A percentile compares a stretch with the other conserved stretches of the same genome.
Evolutionary conservation across 177 flowering plant species (phyloP).

Genomic region (Telopea speciosissima): DNA sequence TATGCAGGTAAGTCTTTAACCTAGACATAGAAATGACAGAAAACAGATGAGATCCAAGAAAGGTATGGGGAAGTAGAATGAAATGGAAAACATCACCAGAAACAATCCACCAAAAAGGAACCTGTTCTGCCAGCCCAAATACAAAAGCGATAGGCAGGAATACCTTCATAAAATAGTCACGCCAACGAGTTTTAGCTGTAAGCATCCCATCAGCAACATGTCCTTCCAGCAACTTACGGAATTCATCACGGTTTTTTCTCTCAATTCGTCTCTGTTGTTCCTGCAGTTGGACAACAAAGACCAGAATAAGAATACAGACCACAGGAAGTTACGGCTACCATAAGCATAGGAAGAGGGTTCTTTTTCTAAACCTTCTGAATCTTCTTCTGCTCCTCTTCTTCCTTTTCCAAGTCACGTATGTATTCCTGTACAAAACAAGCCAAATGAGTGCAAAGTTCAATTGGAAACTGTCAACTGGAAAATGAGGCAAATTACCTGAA

Average conservation of each 20-base stretch:
- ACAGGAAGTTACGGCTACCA: background rate
- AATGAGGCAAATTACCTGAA: conserved; percentile 43
- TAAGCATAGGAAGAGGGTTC: background rate
- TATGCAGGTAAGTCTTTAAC: conserved; percentile 75
- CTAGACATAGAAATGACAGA: conserved; percentile 29
- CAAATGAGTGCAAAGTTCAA: conserved; percentile 5
- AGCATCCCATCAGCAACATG: conserved; percentile 68
- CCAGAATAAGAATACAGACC: conserved; percentile 2
- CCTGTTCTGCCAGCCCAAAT: background rate
- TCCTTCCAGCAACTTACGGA: conserved; percentile 82
- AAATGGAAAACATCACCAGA: background rate
- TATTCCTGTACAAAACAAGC: conserved; percentile 56
- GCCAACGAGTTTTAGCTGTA: conserved; percentile 83
- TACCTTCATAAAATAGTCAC: conserved; percentile 85
- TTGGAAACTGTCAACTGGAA: background rate
- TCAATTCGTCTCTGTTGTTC: conserved; percentile 78
- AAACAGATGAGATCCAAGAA: background rate
- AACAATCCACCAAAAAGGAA: background rate
- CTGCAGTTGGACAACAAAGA: conserved; percentile 23
- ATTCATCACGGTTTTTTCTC: conserved; percentile 89
- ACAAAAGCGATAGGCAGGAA: background rate
- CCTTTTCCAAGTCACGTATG: conserved; percentile 81
- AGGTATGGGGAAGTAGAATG: background rate
- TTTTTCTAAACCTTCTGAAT: conserved; percentile 59
- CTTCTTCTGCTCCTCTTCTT: conserved; percentile 91